These are phyloP conservation scores for Saccharomycopsis synnaedendra DNA, from an alignment of 805 yeast species.

Conservation along the genomic window DNA sequence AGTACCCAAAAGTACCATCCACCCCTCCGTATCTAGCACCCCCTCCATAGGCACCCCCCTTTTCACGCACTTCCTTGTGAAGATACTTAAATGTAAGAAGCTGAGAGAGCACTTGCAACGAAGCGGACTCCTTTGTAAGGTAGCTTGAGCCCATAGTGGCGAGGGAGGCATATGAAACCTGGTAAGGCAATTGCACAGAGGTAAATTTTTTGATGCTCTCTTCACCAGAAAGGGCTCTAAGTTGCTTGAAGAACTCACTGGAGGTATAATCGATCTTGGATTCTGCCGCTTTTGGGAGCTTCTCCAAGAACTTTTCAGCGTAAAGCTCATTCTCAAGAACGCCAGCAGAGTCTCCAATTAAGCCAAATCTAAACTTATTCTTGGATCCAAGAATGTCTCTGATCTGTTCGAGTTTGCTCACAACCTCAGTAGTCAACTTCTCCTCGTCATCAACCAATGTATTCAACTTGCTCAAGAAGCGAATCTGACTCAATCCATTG, in stretches of 20 bases:
- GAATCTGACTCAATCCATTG: conserved; percentile 69
- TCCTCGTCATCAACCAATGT: conserved; percentile 37
- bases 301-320: conserved; percentile 22
- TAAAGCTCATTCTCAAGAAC: conserved; percentile 21
- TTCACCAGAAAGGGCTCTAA: not conserved
- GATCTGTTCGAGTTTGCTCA: conserved; percentile 52
- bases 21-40: conserved; percentile 78
- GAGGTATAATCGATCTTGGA: conserved; percentile 2
- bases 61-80: conserved; percentile 84
- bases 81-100: conserved; percentile 70
- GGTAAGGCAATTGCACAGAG: conserved; percentile 69
- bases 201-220: conserved; percentile 1
- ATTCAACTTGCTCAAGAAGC: conserved; percentile 52
- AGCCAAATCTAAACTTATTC: conserved; percentile 35
- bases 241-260: conserved; percentile 2
- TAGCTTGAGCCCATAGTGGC: conserved; percentile 60
- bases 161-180: conserved; percentile 72
- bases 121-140: conserved; percentile 65
- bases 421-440: conserved; percentile 39
- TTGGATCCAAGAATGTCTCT: conserved; percentile 33
- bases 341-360: conserved; percentile 44
- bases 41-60: conserved; percentile 98
- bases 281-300: conserved; percentile 22
- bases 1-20: conserved; percentile 70
- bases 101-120: conserved; percentile 73